Evolutionary conservation across 345 rosid species (phyloP).

Genomic region (Dipteronia sinensis): DNA sequence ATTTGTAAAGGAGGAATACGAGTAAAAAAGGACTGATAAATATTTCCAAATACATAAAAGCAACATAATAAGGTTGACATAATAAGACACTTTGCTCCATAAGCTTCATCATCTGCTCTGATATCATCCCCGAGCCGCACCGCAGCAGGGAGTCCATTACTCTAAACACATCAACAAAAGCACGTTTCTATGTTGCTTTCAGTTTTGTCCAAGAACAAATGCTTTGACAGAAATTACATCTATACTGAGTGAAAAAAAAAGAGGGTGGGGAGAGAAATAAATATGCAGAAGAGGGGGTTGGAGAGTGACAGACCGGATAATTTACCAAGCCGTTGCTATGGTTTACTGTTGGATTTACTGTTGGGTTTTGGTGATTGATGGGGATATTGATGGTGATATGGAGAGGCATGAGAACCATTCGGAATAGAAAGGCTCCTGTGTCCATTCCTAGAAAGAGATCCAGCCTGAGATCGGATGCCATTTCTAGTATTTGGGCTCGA

Average conservation of each 20-base stretch:
- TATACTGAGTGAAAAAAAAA: constrained; percentile 23
- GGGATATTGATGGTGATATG: constrained; percentile 61
- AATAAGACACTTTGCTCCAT: constrained; percentile 21
- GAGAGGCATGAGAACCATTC: constrained; percentile 69
- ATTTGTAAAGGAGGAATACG: background rate
- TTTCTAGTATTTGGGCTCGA: constrained; percentile 43
- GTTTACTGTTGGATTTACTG: constrained; percentile 29
- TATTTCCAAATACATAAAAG: constrained; percentile 34
- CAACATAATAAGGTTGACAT: constrained; percentile 15
- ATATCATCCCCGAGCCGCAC: background rate
- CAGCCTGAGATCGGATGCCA: constrained; percentile 46
- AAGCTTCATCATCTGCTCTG: constrained; percentile 21
- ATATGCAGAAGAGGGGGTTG: constrained; percentile 13
- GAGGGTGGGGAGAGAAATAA: constrained; percentile 17
- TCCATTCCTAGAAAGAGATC: constrained; percentile 54
- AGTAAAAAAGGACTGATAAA: background rate
- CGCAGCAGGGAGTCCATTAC: constrained; percentile 21
- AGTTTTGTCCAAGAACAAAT: constrained; percentile 34
- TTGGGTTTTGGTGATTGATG: constrained; percentile 70
- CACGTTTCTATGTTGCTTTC: constrained; percentile 38
- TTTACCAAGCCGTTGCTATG: constrained; percentile 32
- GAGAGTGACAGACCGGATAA: constrained; percentile 16
- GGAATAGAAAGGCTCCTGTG: constrained; percentile 80
- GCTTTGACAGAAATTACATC: constrained; percentile 39
- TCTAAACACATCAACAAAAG: constrained; percentile 31